phyloP scores from a whole-genome alignment of 164 flowering plant species.

The Hamamelis virginiana region DNA sequence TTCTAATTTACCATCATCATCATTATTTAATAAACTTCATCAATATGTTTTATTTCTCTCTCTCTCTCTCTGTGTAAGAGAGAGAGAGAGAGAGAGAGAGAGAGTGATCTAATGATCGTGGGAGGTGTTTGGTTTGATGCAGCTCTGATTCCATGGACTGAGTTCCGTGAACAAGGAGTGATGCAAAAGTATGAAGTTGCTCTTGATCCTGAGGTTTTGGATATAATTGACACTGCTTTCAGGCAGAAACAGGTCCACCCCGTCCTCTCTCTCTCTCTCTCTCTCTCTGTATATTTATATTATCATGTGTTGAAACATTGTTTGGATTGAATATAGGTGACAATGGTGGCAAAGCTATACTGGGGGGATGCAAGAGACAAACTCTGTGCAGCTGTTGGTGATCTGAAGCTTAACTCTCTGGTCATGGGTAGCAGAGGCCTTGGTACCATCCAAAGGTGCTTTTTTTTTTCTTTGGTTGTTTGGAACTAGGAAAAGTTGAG shows the following conservation, averaged over 20 bases:
- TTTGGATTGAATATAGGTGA: conserved; percentile 30
- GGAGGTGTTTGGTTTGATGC: not conserved
- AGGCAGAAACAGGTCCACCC: conserved; percentile 57
- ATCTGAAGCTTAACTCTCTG: conserved; percentile 56
- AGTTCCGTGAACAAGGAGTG: conserved; percentile 62
- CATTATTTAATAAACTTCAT: no score
- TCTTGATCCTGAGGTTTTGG: conserved; percentile 61
- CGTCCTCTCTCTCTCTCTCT: not conserved
- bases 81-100: no score
- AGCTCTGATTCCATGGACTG: conserved; percentile 82
- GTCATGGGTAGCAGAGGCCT: conserved; percentile 89
- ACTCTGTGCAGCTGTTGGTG: conserved; percentile 46
- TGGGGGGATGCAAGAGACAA: conserved; percentile 91
- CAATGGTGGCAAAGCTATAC: conserved; percentile 55
- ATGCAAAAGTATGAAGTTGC: conserved; percentile 49
- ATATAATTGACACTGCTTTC: conserved; percentile 53
- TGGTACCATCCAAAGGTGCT: conserved; percentile 56
- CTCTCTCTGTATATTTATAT: not conserved
- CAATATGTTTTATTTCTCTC: no score
- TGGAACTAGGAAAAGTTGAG: no score
- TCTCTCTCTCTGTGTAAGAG: no score
- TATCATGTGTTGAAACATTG: not conserved
- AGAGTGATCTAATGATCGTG: not conserved
- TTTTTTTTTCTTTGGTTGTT: no score
- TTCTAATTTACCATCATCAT: no score